A percentile compares a stretch with the other conserved stretches of the same genome.
These are phyloP conservation scores for Entonaema liquescens DNA, from an alignment of 495 filamentous ascomycete genomes.

Conservation along the genomic window DNA sequence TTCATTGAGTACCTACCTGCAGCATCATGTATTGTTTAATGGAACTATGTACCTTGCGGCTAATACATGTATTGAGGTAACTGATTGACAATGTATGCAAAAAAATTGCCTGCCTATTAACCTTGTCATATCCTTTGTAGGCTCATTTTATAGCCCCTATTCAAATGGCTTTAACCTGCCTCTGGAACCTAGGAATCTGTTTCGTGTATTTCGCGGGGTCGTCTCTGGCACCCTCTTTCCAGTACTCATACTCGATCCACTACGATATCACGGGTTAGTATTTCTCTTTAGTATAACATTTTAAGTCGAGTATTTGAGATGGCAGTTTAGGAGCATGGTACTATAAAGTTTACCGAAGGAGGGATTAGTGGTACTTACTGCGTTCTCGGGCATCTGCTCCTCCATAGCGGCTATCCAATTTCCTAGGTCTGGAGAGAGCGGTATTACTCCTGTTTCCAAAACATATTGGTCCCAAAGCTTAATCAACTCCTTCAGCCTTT, in stretches of 20 bases:
- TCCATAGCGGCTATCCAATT: constrained; percentile 66
- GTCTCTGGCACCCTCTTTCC: constrained; percentile 68
- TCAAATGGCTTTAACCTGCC: constrained; percentile 55
- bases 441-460: constrained; percentile 64
- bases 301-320: too few relatives aligned
- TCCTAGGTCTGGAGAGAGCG: constrained; percentile 48
- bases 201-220: constrained; percentile 64
- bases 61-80: neutral
- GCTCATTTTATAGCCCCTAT: neutral
- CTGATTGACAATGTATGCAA: neutral
- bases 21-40: too few relatives aligned
- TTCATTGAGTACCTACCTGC: too few relatives aligned
- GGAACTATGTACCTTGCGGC: too few relatives aligned
- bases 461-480: constrained; percentile 58
- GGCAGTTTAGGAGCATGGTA: neutral
- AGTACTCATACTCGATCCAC: constrained; percentile 77
- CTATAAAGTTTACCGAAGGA: too few relatives aligned
- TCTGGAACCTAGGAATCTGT: constrained; percentile 60
- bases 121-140: neutral
- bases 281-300: neutral
- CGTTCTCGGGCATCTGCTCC: constrained; percentile 72
- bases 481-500: constrained; percentile 47
- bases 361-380: constrained; percentile 7
- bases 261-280: neutral
- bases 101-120: neutral